phyloP scores from a whole-genome alignment of 2,329 filamentous ascomycete genomes.

The Aspergillus thermomutatus region DNA sequence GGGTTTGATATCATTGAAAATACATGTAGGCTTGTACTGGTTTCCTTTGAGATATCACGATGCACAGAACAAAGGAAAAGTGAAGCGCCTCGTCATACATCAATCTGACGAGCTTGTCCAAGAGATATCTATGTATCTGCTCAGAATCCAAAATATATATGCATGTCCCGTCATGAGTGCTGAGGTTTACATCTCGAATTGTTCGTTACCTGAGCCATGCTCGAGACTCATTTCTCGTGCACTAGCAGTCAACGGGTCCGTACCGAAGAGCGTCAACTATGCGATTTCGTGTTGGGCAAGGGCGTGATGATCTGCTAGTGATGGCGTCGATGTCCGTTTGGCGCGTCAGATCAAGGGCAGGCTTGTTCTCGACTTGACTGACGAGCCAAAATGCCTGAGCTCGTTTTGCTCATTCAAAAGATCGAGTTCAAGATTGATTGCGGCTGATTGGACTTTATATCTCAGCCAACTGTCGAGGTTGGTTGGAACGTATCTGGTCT shows the following conservation, averaged over 20 bases:
- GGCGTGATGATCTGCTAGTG: not conserved
- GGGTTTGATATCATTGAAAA: not conserved
- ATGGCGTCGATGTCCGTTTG: not conserved
- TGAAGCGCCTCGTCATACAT: not conserved
- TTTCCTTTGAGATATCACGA: not conserved
- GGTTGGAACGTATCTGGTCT: slow-evolving; percentile 21
- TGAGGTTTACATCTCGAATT: not conserved
- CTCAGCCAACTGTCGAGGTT: not conserved
- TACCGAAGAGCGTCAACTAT: not conserved
- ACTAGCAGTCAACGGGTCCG: too few relatives aligned
- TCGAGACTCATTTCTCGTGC: too few relatives aligned
- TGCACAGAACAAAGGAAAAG: not conserved
- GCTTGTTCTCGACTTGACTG: too few relatives aligned
- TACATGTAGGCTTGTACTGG: not conserved
- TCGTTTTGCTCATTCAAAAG: not conserved
- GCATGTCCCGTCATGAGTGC: not conserved
- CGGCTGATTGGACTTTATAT: not conserved
- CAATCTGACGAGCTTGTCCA: not conserved
- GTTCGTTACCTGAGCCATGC: not conserved
- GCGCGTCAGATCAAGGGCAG: not conserved
- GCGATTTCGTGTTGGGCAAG: too few relatives aligned
- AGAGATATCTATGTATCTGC: not conserved
- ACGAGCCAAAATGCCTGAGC: not conserved
- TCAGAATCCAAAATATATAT: not conserved
- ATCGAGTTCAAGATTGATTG: not conserved